Evolutionary conservation across 2,329 filamentous ascomycete species (phyloP), one percentile per base, ranked within the genome.

Genomic region (Paraconiothyrium brasiliense): DNA sequence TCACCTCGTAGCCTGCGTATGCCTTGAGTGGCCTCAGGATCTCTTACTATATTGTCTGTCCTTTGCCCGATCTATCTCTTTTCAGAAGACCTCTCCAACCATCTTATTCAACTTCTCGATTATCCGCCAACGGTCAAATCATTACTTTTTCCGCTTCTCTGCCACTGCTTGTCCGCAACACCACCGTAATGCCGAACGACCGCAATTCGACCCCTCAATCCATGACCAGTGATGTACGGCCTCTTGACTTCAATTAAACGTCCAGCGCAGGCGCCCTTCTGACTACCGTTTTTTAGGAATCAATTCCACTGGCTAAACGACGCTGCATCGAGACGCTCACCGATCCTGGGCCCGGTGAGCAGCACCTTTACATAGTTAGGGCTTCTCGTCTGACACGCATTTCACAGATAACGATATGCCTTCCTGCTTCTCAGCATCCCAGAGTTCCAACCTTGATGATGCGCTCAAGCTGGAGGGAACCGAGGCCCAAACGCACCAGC

Each of bases 91-190:
- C 27, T 30, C 27, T 30, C 27, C 27, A 30, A 30, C 43, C 14
- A 32, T 30, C 54, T 46, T 39, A 46, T 49, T n/a, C 27, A 22
- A 41, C n/a, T 32, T 24, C n/a, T 57, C 30, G 41, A 37, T 27
- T 10, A 22, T 41, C 24, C 20, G 20, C 16, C 30, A 55, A 22
- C 7, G 2, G 2, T 11, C 43, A 24, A 24, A 2, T 10, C 43
- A 11, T 8, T 30, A 30, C 27, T 37, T 9, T 14, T 10, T 11
- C 8, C 11, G 35, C 35, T 37, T 37, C 35, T 2, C 9, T 3
- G 4, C 6, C 10, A 10, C 32, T 20, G 27, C 49, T 52, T 9
- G n/a, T n/a, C 14, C 6, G 11, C 14, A 56, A 20, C 39, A 6
- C 41, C 11, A 43, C 46, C 55, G 51, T 50, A 37, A 10, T 20